Conservation (phyloP, 2,329 filamentous ascomycete species). For the Epichloe aotearoae region DNA sequence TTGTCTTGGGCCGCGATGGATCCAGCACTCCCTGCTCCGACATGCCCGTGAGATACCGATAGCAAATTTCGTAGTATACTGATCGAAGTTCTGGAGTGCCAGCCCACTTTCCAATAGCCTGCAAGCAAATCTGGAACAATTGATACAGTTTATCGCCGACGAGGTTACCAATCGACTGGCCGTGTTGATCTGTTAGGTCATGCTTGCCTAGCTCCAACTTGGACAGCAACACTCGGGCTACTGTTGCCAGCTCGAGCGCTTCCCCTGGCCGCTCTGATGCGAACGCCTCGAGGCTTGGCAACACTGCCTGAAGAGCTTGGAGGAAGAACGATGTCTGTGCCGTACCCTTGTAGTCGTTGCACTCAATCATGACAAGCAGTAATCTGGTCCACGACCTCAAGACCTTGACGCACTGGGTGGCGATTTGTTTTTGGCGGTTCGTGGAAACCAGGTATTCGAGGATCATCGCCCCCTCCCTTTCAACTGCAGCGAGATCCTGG, state of each 20-base stretch:
- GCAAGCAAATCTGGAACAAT: slow-evolving; percentile 76
- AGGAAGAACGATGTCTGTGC: slow-evolving; percentile 67
- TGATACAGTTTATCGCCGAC: slow-evolving; percentile 84
- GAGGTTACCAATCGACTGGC: slow-evolving; percentile 47
- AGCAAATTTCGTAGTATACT: slow-evolving; percentile 83
- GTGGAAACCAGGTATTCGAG: slow-evolving; percentile 47
- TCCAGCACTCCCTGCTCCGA: slow-evolving; percentile 36
- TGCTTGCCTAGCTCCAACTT: slow-evolving; percentile 47
- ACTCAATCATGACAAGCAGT: slow-evolving; percentile 69
- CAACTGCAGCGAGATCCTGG: slow-evolving; percentile 36
- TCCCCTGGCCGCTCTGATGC: slow-evolving; percentile 57
- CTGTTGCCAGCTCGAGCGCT: slow-evolving; percentile 60
- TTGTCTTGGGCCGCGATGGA: slow-evolving; percentile 43
- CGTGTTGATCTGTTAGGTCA: slow-evolving; percentile 27
- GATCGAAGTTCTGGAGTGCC: slow-evolving; percentile 62
- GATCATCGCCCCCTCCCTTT: slow-evolving; percentile 46
- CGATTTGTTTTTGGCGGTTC: slow-evolving; percentile 50
- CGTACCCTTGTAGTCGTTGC: slow-evolving; percentile 63
- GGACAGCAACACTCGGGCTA: slow-evolving; percentile 61
- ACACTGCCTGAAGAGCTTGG: slow-evolving; percentile 72
- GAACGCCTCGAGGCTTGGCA: slow-evolving; percentile 74
- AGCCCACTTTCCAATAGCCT: slow-evolving; percentile 62
- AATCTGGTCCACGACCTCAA: slow-evolving; percentile 77
- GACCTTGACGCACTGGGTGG: slow-evolving; percentile 47
- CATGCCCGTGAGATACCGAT: slow-evolving; percentile 67